Evolutionary conservation across 257 asterid species (phyloP).

Genomic region (Nicotiana knightiana): DNA sequence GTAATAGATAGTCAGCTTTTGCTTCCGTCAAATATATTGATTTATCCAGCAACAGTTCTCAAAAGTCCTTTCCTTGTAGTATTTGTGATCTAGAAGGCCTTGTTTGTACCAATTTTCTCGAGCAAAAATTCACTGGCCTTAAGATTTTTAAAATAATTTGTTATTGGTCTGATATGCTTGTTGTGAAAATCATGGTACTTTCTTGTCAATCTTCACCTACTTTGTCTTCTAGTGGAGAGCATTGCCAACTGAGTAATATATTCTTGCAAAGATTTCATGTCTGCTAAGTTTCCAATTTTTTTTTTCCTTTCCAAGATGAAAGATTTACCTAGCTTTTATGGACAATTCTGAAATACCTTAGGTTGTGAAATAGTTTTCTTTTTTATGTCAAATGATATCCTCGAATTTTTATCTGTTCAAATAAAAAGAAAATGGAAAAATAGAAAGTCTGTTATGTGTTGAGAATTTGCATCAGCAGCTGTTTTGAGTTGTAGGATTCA

Average conservation of each 20-base stretch:
- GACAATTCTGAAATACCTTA: too few species aligned
- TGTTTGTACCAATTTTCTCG: too few species aligned
- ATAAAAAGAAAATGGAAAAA: too few species aligned
- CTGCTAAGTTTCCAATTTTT: too few species aligned
- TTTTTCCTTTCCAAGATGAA: not conserved
- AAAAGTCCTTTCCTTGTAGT: constrained; percentile 49
- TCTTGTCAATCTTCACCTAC: not conserved
- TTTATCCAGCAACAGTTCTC: constrained; percentile 53
- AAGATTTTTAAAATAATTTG: too few species aligned
- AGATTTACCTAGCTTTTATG: not conserved
- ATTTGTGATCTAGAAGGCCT: constrained; percentile 58
- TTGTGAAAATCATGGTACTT: not conserved
- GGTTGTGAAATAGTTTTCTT: too few species aligned
- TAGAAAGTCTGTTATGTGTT: too few species aligned
- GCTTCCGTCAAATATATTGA: constrained; percentile 64
- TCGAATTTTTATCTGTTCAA: not conserved
- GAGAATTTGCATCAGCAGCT: too few species aligned
- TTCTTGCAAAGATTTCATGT: not conserved
- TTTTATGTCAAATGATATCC: too few species aligned
- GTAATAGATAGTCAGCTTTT: constrained; percentile 25
- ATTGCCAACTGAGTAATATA: not conserved
- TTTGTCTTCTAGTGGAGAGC: not conserved
- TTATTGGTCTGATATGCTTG: too few species aligned
- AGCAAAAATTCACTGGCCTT: constrained; percentile 38
- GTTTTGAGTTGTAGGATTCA: not conserved